A percentile compares a stretch with the other conserved stretches of the same genome.
Conservation (phyloP, 768 basidiomycete species). For the Ephemerocybe angulata region DNA sequence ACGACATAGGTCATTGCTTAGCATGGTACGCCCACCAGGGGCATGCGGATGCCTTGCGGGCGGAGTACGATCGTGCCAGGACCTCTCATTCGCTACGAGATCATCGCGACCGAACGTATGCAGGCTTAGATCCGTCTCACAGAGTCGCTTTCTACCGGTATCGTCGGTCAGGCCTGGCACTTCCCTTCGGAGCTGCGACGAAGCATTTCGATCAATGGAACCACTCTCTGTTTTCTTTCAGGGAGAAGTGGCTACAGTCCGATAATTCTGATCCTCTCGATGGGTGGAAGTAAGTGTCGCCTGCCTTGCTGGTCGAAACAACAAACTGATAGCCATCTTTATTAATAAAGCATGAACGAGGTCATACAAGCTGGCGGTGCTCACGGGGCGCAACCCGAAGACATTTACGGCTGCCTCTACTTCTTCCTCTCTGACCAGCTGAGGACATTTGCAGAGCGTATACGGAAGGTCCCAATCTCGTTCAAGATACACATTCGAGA, state of each 20-base stretch:
- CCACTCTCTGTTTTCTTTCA: conserved; percentile 28
- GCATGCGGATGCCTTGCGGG: conserved; percentile 18
- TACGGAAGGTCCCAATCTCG: conserved; percentile 25
- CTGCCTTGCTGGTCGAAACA: background rate
- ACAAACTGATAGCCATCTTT: background rate
- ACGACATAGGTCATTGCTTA: background rate
- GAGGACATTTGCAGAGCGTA: conserved; percentile 26
- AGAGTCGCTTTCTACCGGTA: conserved; percentile 36
- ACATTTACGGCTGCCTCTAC: conserved; percentile 43
- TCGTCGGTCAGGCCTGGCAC: conserved; percentile 32
- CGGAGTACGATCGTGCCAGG: conserved; percentile 28
- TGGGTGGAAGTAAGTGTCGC: conserved; percentile 34
- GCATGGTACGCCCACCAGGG: background rate
- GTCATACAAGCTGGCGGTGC: conserved; percentile 28
- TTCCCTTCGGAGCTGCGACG: conserved; percentile 38
- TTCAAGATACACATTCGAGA: conserved; percentile 16
- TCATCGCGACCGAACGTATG: conserved; percentile 32
- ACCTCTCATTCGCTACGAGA: conserved; percentile 29
- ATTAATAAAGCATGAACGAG: conserved; percentile 25
- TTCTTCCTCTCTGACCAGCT: conserved; percentile 37
- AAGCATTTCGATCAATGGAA: conserved; percentile 36
- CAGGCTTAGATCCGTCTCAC: conserved; percentile 33
- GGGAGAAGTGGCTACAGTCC: conserved; percentile 30
- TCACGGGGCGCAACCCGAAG: conserved; percentile 32
- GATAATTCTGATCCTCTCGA: conserved; percentile 34